These are phyloP conservation scores for Sparassis latifolia DNA, from an alignment of 1,284 basidiomycete genomes.

Conservation along the genomic window DNA sequence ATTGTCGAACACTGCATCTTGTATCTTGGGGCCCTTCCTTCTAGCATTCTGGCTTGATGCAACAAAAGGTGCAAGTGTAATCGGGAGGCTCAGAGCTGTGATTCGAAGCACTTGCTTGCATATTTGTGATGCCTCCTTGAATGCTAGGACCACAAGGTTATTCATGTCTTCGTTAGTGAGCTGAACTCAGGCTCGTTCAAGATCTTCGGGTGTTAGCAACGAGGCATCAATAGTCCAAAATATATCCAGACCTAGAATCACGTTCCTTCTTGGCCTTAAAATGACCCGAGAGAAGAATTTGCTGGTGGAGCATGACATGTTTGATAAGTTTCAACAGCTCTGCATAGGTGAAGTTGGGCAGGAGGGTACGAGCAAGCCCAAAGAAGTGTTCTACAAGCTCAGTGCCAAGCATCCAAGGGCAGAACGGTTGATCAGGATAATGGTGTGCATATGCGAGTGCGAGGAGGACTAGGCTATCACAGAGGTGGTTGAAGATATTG, in stretches of 20 bases:
- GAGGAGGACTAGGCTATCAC: conserved; percentile 16
- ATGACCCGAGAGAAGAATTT: conserved; percentile 13
- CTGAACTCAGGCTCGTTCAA: background rate
- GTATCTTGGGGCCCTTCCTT: background rate
- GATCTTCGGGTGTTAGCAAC: conserved; percentile 9
- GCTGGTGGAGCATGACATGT: conserved; percentile 17
- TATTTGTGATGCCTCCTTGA: conserved; percentile 13
- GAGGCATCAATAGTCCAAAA: conserved; percentile 14
- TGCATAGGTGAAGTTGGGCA: conserved; percentile 22
- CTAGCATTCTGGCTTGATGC: background rate
- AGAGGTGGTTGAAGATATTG: conserved; percentile 22
- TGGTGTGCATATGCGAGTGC: conserved; percentile 9
- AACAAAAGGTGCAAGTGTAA: background rate
- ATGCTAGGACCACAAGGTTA: conserved; percentile 11
- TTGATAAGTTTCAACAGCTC: conserved; percentile 21
- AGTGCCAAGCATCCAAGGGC: conserved; percentile 19
- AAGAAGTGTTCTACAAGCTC: conserved; percentile 26
- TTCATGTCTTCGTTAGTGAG: conserved; percentile 3
- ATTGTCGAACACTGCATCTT: background rate
- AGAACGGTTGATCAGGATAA: conserved; percentile 20
- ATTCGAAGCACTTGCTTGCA: conserved; percentile 13
- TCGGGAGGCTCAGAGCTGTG: conserved; percentile 1
- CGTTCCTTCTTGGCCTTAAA: conserved; percentile 12
- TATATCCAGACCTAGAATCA: conserved; percentile 10
- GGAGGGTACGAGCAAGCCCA: conserved; percentile 17